Evolutionary conservation across 371 early-diverging fungal species (phyloP), one percentile per base, ranked within the genome.

Genomic region (Capillidium heterosporum): DNA sequence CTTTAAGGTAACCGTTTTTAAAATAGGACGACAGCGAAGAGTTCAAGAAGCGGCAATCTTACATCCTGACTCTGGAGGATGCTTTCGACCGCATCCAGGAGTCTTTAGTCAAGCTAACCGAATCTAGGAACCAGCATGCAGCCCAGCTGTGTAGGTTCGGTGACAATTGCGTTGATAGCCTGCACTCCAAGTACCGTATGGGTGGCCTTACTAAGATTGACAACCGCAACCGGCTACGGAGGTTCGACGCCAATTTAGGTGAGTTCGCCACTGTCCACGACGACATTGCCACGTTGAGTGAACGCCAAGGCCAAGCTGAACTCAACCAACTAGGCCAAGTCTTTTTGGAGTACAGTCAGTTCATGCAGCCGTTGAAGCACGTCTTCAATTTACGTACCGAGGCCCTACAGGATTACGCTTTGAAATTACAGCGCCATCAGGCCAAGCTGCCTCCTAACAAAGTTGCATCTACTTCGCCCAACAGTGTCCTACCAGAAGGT

Each of bases 101-200:
- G 47, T 11, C 19, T 24, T 10, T 47, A 23, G 7, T 47, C 17
- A 19, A 47, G 47, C 47, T 47, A 17, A 10, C n/a, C 10, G 24
- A 10, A 10, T 47, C 47, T 7, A 19, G 47, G n/a, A 27, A 47
- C 23, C n/a, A 27, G 10, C 24, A 23, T 10, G 17, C 7, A 5
- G 10, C 11, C 5, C n/a, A 17, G n/a, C 53, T 53, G 15, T 32
- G 53, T 24, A 29, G 35, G 28, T 53, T 53, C 5, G 53, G 53
- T 21, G 53, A 53, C 23, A 32, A 23, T 17, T 27, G 23, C 10
- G 15, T 53, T 21, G 53, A 35, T 21, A 21, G 32, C 15, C 32
- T 53, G 35, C 53, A 53, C 53, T 31, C 32, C 35, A 53, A 35
- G 35, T 35, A 53, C 35, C 27, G 53, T 15, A 19, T 53, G 31